A percentile compares a stretch with the other conserved stretches of the same genome.
phyloP scores from a whole-genome alignment of 108 stramenopile genomes.

The Cyclotella cryptica region DNA sequence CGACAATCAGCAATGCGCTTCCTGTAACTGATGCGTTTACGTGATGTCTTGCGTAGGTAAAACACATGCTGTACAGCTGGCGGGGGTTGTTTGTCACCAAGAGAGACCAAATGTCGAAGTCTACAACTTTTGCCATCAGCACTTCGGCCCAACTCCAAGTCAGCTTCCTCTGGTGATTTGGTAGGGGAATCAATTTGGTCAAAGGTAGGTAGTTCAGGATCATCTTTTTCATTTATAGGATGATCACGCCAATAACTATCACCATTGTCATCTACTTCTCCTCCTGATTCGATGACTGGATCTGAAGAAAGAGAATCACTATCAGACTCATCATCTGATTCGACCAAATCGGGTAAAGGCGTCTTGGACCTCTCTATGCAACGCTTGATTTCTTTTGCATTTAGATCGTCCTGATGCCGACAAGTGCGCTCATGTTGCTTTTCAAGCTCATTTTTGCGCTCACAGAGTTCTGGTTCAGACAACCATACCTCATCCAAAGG shows the following conservation, averaged over 20 bases:
- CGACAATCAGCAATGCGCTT: not conserved
- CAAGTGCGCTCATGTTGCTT: not conserved
- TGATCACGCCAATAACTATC: not conserved
- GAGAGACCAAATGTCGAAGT: not conserved
- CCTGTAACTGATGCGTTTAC: not conserved
- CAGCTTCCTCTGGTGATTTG: not conserved
- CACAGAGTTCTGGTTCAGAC: not conserved
- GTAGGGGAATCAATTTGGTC: not conserved
- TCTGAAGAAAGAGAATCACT: not conserved
- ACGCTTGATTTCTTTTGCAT: not conserved
- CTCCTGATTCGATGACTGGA: not conserved
- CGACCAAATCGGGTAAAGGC: not conserved
- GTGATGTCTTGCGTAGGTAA: not conserved
- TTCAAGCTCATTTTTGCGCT: not conserved
- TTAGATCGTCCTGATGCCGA: not conserved
- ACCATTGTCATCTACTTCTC: not conserved
- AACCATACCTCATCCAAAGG: conserved; percentile 27
- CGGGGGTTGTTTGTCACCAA: not conserved
- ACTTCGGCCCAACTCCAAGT: not conserved
- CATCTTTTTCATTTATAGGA: not conserved
- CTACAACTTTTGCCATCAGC: not conserved
- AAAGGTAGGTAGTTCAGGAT: not conserved
- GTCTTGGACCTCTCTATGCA: not conserved
- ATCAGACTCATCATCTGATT: not conserved
- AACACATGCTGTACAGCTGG: not conserved